Evolutionary conservation across 306 rosid species (phyloP).

Genomic region (Corylus avellana): DNA sequence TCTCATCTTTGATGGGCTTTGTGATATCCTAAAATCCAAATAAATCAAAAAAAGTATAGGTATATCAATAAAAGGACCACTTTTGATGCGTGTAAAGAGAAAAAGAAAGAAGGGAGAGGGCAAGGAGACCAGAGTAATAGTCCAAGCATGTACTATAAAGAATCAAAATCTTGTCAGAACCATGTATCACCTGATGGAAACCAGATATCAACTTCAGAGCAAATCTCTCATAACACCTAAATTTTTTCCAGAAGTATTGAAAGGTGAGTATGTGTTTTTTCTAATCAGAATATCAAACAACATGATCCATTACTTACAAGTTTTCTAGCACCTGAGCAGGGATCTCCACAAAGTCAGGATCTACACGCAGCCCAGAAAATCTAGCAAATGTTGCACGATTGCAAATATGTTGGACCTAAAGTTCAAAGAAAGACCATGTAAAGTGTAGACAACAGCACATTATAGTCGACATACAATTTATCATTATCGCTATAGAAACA

Average conservation of each 20-base stretch:
- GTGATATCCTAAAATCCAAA: constrained; percentile 76
- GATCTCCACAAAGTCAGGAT: constrained; percentile 92
- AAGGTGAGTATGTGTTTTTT: constrained; percentile 22
- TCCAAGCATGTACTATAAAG: not conserved
- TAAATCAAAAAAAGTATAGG: not conserved
- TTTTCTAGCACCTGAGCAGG: constrained; percentile 86
- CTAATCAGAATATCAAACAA: constrained; percentile 27
- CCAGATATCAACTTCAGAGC: constrained; percentile 91
- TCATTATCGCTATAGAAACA: not conserved
- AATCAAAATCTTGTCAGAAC: constrained; percentile 1
- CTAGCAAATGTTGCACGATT: constrained; percentile 82
- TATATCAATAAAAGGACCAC: not conserved
- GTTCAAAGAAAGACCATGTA: constrained; percentile 5
- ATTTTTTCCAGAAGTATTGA: constrained; percentile 26
- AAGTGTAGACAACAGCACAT: constrained; percentile 16
- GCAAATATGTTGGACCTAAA: constrained; percentile 93
- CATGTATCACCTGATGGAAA: constrained; percentile 67
- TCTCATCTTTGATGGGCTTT: constrained; percentile 74
- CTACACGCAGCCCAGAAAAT: constrained; percentile 88
- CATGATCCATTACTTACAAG: constrained; percentile 50
- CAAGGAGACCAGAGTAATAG: not conserved
- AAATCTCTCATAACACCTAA: constrained; percentile 81
- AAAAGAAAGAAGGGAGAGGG: not conserved
- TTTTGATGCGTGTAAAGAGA: not conserved
- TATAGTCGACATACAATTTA: constrained; percentile 11